Evolutionary conservation across 2,329 filamentous ascomycete genomes (phyloP).

Genomic region (Xylariomycetidae sp.): DNA sequence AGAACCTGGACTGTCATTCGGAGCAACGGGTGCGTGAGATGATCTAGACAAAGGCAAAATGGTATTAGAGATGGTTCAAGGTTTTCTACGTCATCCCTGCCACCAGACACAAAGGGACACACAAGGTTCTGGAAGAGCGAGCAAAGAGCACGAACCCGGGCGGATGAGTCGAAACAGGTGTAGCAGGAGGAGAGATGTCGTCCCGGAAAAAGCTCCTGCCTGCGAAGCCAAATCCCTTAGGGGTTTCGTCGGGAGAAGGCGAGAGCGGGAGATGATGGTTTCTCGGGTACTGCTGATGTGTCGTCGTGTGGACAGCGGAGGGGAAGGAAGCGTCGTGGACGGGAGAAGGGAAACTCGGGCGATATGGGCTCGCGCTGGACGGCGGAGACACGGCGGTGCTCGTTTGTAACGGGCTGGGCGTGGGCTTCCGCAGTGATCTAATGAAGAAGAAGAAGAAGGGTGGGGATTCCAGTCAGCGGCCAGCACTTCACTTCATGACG

Average conservation of each 20-base stretch:
- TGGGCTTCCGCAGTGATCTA: constrained; percentile 44
- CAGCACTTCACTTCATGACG: too few relatives aligned
- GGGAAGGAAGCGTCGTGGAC: constrained; percentile 17
- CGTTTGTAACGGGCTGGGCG: constrained; percentile 46
- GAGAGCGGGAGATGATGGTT: constrained; percentile 3
- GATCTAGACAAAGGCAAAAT: constrained; percentile 18
- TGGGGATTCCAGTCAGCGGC: constrained; percentile 28
- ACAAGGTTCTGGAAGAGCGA: too few relatives aligned
- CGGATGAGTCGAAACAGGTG: constrained; percentile 13
- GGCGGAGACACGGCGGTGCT: constrained; percentile 38
- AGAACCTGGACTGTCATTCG: constrained; percentile 48
- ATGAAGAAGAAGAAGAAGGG: constrained; percentile 11
- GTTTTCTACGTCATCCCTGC: too few relatives aligned
- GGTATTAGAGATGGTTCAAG: too few relatives aligned
- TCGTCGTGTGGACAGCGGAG: constrained; percentile 20
- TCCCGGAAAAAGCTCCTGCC: constrained; percentile 8
- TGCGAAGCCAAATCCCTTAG: constrained; percentile 7
- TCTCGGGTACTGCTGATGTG: constrained; percentile 8
- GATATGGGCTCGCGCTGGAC: constrained; percentile 36
- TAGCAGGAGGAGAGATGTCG: constrained; percentile 18
- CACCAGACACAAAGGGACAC: too few relatives aligned
- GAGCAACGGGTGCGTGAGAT: constrained; percentile 22
- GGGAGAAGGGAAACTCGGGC: constrained; percentile 29
- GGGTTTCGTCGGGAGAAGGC: constrained; percentile 6
- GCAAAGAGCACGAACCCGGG: constrained; percentile 8